A percentile compares a stretch with the other conserved stretches of the same genome.
Evolutionary conservation across 2,329 filamentous ascomycete species (phyloP).

Genomic region (Xylariaceae sp.): DNA sequence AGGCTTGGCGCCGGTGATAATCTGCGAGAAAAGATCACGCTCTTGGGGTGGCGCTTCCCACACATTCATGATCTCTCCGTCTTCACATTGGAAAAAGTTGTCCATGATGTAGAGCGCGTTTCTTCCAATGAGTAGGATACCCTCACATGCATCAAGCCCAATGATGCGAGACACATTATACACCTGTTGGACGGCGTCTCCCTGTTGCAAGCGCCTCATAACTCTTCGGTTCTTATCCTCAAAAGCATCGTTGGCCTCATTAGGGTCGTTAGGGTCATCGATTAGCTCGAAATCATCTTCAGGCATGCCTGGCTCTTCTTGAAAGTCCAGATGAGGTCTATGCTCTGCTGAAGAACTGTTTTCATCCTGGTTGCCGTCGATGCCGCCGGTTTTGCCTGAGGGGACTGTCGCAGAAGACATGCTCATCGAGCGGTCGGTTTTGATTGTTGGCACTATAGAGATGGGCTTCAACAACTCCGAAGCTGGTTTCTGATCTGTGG

Average conservation of each 20-base stretch:
- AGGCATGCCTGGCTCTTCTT: slow-evolving; percentile 36
- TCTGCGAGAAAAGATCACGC: slow-evolving; percentile 89
- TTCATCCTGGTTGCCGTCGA: slow-evolving; percentile 21
- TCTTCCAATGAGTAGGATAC: slow-evolving; percentile 87
- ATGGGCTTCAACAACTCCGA: slow-evolving; percentile 32
- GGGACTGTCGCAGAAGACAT: slow-evolving; percentile 18
- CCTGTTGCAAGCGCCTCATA: slow-evolving; percentile 84
- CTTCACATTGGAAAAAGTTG: slow-evolving; percentile 89
- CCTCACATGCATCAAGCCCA: slow-evolving; percentile 88
- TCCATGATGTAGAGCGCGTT: slow-evolving; percentile 91
- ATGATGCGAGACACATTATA: slow-evolving; percentile 95
- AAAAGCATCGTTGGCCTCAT: slow-evolving; percentile 66
- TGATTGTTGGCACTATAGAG: slow-evolving; percentile 12
- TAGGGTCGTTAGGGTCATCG: slow-evolving; percentile 81
- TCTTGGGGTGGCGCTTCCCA: slow-evolving; percentile 91
- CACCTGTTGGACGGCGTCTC: slow-evolving; percentile 86
- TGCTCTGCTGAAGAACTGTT: slow-evolving; percentile 19
- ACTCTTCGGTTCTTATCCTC: slow-evolving; percentile 99
- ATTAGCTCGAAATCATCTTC: slow-evolving; percentile 97
- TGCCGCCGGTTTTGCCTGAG: slow-evolving; percentile 19
- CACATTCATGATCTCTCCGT: slow-evolving; percentile 94
- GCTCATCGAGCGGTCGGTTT: slow-evolving; percentile 16
- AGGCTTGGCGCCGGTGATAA: slow-evolving; percentile 69
- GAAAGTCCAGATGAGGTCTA: slow-evolving; percentile 26
- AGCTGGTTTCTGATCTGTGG: slow-evolving; percentile 38